These are phyloP conservation scores for Turnera subulata DNA, from an alignment of 345 rosid species.

Conservation along the genomic window DNA sequence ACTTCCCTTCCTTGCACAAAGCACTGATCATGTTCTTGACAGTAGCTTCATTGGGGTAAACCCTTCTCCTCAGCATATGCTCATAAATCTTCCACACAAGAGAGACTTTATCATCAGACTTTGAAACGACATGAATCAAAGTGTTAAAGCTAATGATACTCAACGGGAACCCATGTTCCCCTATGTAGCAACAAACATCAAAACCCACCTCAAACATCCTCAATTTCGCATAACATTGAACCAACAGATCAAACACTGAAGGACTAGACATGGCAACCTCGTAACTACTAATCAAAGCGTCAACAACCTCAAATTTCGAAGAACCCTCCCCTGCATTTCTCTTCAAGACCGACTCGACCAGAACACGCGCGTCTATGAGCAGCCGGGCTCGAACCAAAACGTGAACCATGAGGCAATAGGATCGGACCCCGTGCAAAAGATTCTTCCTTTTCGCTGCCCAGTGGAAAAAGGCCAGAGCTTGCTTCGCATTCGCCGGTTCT, in stretches of 20 bases:
- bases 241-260: conserved; percentile 57
- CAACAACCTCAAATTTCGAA: conserved; percentile 31
- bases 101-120: conserved; percentile 35
- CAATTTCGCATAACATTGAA: conserved; percentile 64
- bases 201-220: conserved; percentile 57
- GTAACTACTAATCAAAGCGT: conserved; percentile 49
- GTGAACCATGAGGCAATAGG: conserved; percentile 55
- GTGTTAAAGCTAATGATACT: conserved; percentile 53
- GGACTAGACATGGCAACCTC: conserved; percentile 37
- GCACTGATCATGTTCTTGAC: conserved; percentile 44
- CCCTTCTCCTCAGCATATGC: conserved; percentile 44
- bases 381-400: conserved; percentile 52
- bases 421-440: conserved; percentile 38
- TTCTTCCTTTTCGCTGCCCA: conserved; percentile 57
- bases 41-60: conserved; percentile 49
- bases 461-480: conserved; percentile 68
- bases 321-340: conserved; percentile 14
- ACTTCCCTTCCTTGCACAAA: conserved; percentile 71
- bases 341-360: conserved; percentile 52
- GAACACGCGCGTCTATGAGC: conserved; percentile 55
- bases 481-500: conserved; percentile 56
- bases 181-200: conserved; percentile 44
- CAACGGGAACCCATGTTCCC: conserved; percentile 42
- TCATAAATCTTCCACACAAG: conserved; percentile 74
- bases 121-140: conserved; percentile 51